Percentiles rank a stretch among this genome's conserved stretches.
These are phyloP conservation scores for Cladosporium sp. DNA, from an alignment of 2,329 filamentous ascomycete species.

Conservation along the genomic window DNA sequence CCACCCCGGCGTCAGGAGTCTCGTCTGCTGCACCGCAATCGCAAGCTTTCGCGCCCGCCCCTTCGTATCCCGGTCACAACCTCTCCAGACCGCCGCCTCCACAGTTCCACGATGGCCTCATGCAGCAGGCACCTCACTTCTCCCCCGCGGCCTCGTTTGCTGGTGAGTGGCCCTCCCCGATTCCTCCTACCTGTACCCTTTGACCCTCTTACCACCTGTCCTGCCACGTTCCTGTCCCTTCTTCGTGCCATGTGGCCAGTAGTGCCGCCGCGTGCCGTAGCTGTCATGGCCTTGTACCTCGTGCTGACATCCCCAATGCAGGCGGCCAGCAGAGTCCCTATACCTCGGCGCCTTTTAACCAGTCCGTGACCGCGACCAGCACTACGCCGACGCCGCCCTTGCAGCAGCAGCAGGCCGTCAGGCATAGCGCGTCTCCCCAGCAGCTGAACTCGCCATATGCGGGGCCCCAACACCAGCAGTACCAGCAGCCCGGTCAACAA, in stretches of 20 bases:
- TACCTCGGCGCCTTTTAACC: constrained; percentile 42
- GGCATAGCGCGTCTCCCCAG: constrained; percentile 36
- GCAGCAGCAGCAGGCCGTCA: constrained; percentile 30
- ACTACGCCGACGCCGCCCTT: constrained; percentile 27
- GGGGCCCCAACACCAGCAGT: constrained; percentile 32
- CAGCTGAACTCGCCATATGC: constrained; percentile 31
- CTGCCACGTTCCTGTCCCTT: neutral
- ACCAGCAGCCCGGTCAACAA: constrained; percentile 33
- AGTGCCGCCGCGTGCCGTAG: constrained; percentile 1
- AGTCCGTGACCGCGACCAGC: constrained; percentile 35
- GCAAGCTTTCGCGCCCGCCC: constrained; percentile 18
- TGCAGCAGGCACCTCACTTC: constrained; percentile 18
- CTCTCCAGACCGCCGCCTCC: constrained; percentile 21
- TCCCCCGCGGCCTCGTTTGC: constrained; percentile 25
- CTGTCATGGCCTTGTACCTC: constrained; percentile 8
- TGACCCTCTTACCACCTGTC: neutral
- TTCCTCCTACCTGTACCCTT: constrained; percentile 33
- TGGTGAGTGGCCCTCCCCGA: constrained; percentile 36
- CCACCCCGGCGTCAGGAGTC: neutral
- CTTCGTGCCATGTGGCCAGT: constrained; percentile 2
- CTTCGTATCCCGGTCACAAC: constrained; percentile 12
- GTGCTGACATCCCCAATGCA: constrained; percentile 24
- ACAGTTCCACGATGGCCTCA: constrained; percentile 20
- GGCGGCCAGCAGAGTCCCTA: constrained; percentile 34
- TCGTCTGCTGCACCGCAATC: constrained; percentile 8